These are phyloP conservation scores for Trichoderma afroharzianum DNA, from an alignment of 2,329 filamentous ascomycete genomes.

Conservation along the genomic window DNA sequence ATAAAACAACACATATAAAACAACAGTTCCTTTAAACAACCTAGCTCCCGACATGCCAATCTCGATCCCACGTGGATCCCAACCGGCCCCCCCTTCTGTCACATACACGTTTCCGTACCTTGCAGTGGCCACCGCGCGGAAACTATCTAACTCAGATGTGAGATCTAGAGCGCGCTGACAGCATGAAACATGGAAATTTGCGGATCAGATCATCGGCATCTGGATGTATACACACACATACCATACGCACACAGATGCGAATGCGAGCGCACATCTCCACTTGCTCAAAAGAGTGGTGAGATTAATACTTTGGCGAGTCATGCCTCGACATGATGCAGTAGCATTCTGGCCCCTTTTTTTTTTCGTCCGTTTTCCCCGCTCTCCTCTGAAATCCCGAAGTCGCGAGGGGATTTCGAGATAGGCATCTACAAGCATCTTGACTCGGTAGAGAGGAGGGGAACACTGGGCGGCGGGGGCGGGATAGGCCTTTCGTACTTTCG, in stretches of 20 bases:
- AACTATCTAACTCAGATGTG: neutral
- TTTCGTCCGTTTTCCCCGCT: neutral
- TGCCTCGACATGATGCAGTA: neutral
- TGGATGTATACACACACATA: neutral
- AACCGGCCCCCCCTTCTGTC: too few species aligned
- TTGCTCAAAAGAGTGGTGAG: neutral
- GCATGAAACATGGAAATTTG: neutral
- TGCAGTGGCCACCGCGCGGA: neutral
- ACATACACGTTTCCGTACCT: neutral
- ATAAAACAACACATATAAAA: neutral
- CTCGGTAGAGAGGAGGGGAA: neutral
- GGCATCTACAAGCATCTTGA: neutral
- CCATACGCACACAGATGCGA: neutral
- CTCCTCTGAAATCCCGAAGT: neutral
- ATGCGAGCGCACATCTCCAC: neutral
- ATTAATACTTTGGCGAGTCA: conserved; percentile 1
- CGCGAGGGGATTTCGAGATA: neutral
- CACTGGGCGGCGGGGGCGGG: neutral
- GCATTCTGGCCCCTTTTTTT: neutral
- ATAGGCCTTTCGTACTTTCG: neutral
- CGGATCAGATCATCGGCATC: neutral
- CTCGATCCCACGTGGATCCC: neutral
- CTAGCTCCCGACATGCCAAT: neutral
- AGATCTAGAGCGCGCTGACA: neutral
- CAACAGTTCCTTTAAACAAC: neutral